A percentile compares a stretch with the other conserved stretches of the same genome.
These are phyloP conservation scores for Pleomassaria siparia DNA, from an alignment of 2,329 filamentous ascomycete genomes.

Conservation along the genomic window DNA sequence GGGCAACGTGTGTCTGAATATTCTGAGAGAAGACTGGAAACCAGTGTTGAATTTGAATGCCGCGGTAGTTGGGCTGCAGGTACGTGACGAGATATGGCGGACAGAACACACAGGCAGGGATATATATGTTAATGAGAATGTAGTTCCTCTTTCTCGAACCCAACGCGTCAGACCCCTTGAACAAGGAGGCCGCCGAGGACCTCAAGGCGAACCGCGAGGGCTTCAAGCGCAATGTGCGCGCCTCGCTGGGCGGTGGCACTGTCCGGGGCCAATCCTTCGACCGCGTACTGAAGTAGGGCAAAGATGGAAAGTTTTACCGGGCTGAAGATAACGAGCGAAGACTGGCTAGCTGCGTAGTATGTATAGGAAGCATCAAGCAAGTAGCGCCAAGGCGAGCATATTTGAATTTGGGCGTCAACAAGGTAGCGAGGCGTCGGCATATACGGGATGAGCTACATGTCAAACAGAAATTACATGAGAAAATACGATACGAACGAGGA, in stretches of 20 bases:
- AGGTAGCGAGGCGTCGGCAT: constrained; percentile 33
- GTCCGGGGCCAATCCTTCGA: constrained; percentile 77
- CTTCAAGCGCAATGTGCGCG: constrained; percentile 89
- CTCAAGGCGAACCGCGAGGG: constrained; percentile 79
- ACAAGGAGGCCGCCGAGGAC: constrained; percentile 96
- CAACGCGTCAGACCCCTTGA: constrained; percentile 94
- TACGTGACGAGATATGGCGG: constrained; percentile 41
- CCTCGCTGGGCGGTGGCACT: constrained; percentile 76
- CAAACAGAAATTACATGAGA: constrained; percentile 2
- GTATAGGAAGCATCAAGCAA: constrained; percentile 1
- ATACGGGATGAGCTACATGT: constrained; percentile 14
- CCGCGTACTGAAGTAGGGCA: constrained; percentile 66
- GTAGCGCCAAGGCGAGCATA: constrained; percentile 22
- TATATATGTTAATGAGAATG: constrained; percentile 12
- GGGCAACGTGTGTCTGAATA: constrained; percentile 97
- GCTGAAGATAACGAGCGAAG: background rate
- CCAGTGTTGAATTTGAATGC: constrained; percentile 95
- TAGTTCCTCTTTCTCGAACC: constrained; percentile 97
- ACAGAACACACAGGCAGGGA: background rate
- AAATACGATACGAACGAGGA: background rate
- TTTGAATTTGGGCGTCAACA: constrained; percentile 26
- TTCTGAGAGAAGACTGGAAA: constrained; percentile 98
- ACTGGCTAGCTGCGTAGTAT: background rate
- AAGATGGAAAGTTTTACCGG: background rate
- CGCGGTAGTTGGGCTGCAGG: constrained; percentile 90